Conservation (phyloP, 2,329 filamentous ascomycete genomes). For the Ceratocystis destructans region DNA sequence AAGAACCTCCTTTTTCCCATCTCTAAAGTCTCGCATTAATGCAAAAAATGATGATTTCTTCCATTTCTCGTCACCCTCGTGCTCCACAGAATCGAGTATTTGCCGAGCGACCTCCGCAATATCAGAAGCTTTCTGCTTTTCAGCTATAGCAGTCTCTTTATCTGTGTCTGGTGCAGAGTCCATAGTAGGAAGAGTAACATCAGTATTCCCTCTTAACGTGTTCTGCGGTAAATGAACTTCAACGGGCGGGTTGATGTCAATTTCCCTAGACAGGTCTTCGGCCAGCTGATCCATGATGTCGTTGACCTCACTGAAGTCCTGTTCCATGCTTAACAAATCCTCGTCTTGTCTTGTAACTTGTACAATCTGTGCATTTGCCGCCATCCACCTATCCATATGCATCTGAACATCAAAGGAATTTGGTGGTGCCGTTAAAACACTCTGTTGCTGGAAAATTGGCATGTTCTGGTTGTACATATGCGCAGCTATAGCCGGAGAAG, state of each 20-base stretch:
- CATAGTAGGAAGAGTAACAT: conserved; percentile 17
- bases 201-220: conserved; percentile 14
- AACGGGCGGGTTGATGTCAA: conserved; percentile 6
- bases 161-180: conserved; percentile 19
- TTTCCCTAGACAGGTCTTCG: conserved; percentile 25
- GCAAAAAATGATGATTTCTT: conserved; percentile 34
- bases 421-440: conserved; percentile 24
- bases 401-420: conserved; percentile 23
- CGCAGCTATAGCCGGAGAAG: conserved; percentile 10
- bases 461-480: conserved; percentile 17
- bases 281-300: conserved; percentile 33
- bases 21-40: conserved; percentile 34
- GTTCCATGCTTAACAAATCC: not conserved
- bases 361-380: conserved; percentile 23
- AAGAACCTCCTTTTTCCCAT: conserved; percentile 33
- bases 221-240: not conserved
- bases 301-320: conserved; percentile 29
- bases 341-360: not conserved
- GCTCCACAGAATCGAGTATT: conserved; percentile 32
- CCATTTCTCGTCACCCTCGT: conserved; percentile 35
- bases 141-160: conserved; percentile 19
- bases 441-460: conserved; percentile 14
- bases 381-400: conserved; percentile 33
- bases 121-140: conserved; percentile 25
- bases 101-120: conserved; percentile 32